Percentiles rank a stretch among this genome's conserved stretches.
Evolutionary conservation across 306 rosid species (phyloP).

Genomic region (Castanea crenata): DNA sequence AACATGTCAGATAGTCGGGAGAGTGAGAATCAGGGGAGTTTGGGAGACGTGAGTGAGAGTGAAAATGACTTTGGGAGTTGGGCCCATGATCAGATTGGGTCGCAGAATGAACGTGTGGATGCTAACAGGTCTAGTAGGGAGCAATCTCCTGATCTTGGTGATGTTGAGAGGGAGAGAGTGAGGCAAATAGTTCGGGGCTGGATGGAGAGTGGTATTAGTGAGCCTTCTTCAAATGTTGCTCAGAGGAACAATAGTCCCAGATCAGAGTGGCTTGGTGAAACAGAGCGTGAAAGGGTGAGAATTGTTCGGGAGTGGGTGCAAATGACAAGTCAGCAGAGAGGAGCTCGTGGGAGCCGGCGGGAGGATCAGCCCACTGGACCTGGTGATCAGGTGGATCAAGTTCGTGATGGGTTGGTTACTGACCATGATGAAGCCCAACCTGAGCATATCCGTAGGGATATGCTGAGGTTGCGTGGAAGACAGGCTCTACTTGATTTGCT

Average conservation of each 20-base stretch:
- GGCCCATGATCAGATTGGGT: conserved; percentile 72
- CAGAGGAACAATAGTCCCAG: conserved; percentile 70
- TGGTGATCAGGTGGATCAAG: conserved; percentile 51
- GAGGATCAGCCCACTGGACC: conserved; percentile 56
- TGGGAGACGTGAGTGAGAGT: conserved; percentile 93
- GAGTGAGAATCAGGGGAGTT: conserved; percentile 82
- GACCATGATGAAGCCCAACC: conserved; percentile 89
- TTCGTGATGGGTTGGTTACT: conserved; percentile 44
- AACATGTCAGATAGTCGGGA: conserved; percentile 70
- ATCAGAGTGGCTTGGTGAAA: conserved; percentile 99
- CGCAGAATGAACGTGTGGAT: conserved; percentile 53
- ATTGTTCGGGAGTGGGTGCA: conserved; percentile 99
- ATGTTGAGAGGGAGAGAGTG: conserved; percentile 99
- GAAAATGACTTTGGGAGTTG: conserved; percentile 89
- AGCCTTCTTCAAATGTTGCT: conserved; percentile 69
- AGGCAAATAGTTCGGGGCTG: conserved; percentile 96
- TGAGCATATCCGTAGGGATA: conserved; percentile 84
- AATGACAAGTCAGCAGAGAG: conserved; percentile 96
- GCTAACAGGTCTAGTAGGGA: conserved; percentile 82
- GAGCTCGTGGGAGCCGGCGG: conserved; percentile 77
- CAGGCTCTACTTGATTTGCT: conserved; percentile 94
- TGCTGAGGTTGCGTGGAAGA: conserved; percentile 91
- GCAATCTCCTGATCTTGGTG: conserved; percentile 99
- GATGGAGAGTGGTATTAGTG: conserved; percentile 97
- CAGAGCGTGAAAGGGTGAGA: conserved; percentile 99